A percentile compares a stretch with the other conserved stretches of the same genome.
Evolutionary conservation across 2,329 filamentous ascomycete genomes (phyloP).

Genomic region (Setomelanomma holmii): DNA sequence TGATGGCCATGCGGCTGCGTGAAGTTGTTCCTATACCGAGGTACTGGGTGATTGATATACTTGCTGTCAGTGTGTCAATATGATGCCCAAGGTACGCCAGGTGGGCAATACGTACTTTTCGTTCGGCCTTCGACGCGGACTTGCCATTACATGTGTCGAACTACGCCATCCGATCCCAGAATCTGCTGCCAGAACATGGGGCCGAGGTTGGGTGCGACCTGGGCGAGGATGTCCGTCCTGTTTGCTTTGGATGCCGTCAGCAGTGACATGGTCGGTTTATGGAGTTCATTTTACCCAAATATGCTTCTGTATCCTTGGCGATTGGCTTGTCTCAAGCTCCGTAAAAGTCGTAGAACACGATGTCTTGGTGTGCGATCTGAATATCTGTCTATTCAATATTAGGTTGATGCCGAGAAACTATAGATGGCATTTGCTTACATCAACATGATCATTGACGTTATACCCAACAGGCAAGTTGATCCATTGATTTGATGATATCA

Average conservation of each 20-base stretch:
- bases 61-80: conserved; percentile 8
- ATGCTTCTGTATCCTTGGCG: conserved; percentile 42
- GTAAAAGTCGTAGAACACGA: conserved; percentile 69
- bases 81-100: background rate
- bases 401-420: conserved; percentile 3
- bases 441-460: conserved; percentile 60
- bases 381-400: conserved; percentile 52
- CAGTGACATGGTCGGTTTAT: background rate
- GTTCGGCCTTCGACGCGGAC: conserved; percentile 62
- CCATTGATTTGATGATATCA: conserved; percentile 53
- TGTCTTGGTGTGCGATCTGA: conserved; percentile 56
- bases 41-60: conserved; percentile 57
- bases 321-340: conserved; percentile 59
- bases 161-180: conserved; percentile 61
- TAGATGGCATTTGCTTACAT: conserved; percentile 13
- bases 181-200: conserved; percentile 67
- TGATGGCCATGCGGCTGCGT: conserved; percentile 67
- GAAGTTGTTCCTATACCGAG: conserved; percentile 67
- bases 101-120: conserved; percentile 13
- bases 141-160: conserved; percentile 69
- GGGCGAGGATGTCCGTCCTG: conserved; percentile 64
- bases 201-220: conserved; percentile 68
- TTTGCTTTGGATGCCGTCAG: conserved; percentile 26
- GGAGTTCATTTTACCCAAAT: conserved; percentile 40
- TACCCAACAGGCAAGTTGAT: conserved; percentile 57